phyloP scores from a whole-genome alignment of 768 basidiomycete species.

The Trametes sanguinea region DNA sequence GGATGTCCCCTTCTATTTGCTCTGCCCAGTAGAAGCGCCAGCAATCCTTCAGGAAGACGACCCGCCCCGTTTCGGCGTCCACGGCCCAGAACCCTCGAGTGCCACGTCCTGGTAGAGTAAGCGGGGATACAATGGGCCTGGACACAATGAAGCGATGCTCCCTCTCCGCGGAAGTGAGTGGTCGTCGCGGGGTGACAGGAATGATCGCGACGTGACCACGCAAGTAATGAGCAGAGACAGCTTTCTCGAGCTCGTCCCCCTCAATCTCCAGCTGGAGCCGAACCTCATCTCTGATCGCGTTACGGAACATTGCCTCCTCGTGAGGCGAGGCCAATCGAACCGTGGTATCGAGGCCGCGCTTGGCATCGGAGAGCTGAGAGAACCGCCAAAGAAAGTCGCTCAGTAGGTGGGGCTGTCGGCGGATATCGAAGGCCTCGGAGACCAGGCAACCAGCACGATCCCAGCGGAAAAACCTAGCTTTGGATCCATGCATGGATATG shows the following conservation, averaged over 20 bases:
- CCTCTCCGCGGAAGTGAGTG: too few relatives aligned
- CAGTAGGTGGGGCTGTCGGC: slow-evolving; percentile 23
- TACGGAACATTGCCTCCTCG: slow-evolving; percentile 7
- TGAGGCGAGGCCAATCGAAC: background rate
- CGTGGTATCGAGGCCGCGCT: slow-evolving; percentile 32
- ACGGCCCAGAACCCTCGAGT: slow-evolving; percentile 20
- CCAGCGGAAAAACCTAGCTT: slow-evolving; percentile 35
- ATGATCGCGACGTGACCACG: background rate
- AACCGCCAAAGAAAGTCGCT: slow-evolving; percentile 37
- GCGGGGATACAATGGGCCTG: slow-evolving; percentile 3
- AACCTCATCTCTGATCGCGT: background rate
- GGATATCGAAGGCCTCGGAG: slow-evolving; percentile 31
- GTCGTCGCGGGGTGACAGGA: background rate
- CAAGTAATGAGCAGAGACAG: slow-evolving; percentile 12
- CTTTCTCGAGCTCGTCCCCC: slow-evolving; percentile 1
- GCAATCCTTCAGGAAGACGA: slow-evolving; percentile 17
- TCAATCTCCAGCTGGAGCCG: background rate
- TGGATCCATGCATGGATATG: slow-evolving; percentile 29
- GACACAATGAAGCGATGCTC: background rate
- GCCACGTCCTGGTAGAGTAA: background rate
- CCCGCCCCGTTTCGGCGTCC: background rate
- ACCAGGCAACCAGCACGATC: slow-evolving; percentile 38
- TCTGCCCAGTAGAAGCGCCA: background rate
- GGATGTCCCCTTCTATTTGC: background rate
- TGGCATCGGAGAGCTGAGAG: slow-evolving; percentile 7